Conservation (phyloP, 169 alveolate genomes). For the Plasmodium ovale region DNA sequence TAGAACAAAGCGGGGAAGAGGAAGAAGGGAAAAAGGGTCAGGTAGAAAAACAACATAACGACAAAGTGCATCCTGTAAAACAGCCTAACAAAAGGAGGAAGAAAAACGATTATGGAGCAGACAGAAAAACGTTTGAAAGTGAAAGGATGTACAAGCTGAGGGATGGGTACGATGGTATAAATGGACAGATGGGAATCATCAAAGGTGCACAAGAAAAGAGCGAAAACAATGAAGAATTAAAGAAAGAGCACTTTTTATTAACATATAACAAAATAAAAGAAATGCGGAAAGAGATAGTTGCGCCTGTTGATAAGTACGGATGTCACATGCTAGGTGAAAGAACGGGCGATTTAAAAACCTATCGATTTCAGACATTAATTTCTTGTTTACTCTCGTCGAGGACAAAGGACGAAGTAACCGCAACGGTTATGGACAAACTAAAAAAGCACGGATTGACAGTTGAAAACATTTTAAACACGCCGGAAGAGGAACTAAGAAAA, state of each 20-base stretch:
- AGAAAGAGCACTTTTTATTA: slow-evolving; percentile 14
- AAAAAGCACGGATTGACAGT: slow-evolving; percentile 85
- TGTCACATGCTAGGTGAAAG: slow-evolving; percentile 85
- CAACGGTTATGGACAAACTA: slow-evolving; percentile 86
- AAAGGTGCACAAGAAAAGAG: background rate
- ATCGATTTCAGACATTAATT: slow-evolving; percentile 87
- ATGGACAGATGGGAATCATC: background rate
- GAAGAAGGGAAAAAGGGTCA: background rate
- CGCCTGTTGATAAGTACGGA: slow-evolving; percentile 87
- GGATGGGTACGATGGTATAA: background rate
- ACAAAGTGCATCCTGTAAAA: background rate
- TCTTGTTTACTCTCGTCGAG: slow-evolving; percentile 91
- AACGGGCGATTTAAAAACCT: slow-evolving; percentile 65
- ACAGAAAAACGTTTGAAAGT: background rate
- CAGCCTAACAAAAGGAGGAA: background rate
- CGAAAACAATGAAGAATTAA: slow-evolving; percentile 5
- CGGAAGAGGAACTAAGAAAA: slow-evolving; percentile 88
- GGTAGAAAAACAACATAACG: background rate
- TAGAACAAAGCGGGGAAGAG: background rate
- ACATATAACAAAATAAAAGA: slow-evolving; percentile 46
- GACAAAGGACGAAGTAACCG: slow-evolving; percentile 90
- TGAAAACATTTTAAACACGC: slow-evolving; percentile 79
- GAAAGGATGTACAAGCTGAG: too few relatives aligned
- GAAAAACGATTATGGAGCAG: background rate
- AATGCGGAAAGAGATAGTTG: slow-evolving; percentile 67